These are phyloP conservation scores for Ailanthus altissimus DNA, from an alignment of 345 rosid species.

Conservation along the genomic window DNA sequence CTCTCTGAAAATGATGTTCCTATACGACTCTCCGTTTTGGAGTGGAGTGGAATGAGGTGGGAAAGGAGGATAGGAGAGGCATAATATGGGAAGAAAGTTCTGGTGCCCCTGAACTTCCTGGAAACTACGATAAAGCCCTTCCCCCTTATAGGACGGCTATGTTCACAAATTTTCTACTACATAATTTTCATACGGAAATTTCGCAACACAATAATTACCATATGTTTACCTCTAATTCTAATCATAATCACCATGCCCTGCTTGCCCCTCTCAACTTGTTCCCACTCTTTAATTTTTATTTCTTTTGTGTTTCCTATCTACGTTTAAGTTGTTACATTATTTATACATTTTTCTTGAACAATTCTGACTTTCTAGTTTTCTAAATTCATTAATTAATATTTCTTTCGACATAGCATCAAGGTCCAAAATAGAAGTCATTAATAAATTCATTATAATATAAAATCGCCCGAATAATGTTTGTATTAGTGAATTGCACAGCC, in stretches of 20 bases:
- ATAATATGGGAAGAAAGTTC: not conserved
- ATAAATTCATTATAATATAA: not conserved
- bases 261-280: not conserved
- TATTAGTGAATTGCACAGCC: not conserved
- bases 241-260: not conserved
- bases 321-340: no score
- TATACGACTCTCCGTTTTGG: not conserved
- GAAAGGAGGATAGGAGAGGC: not conserved
- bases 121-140: conserved; percentile 29
- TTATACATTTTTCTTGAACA: no score
- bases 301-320: not conserved
- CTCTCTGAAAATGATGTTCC: not conserved
- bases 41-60: not conserved
- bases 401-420: no score
- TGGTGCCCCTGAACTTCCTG: conserved; percentile 16
- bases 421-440: no score
- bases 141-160: not conserved
- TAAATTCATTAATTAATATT: no score
- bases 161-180: not conserved
- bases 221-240: not conserved
- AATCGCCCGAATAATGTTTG: not conserved
- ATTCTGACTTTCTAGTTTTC: no score
- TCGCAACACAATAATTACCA: not conserved
- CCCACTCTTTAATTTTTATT: not conserved
- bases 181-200: not conserved